Percentiles rank a stretch among this genome's conserved stretches.
These are phyloP conservation scores for Solanum ossicruentum DNA, from an alignment of 257 asterid genomes.

Conservation along the genomic window DNA sequence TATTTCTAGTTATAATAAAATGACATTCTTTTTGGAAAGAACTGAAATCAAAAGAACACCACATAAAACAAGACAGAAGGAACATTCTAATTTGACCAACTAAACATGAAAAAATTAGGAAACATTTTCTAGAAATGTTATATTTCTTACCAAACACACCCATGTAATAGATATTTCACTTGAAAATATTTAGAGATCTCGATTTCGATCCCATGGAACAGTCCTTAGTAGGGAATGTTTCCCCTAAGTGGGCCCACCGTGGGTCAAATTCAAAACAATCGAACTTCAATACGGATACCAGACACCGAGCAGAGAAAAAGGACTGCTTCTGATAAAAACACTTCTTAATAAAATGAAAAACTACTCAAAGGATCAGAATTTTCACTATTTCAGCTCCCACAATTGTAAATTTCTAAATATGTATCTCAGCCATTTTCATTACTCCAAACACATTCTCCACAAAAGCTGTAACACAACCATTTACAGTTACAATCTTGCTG, in stretches of 20 bases:
- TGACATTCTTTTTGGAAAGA: too few relatives aligned
- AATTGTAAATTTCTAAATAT: not conserved
- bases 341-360: not conserved
- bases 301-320: not conserved
- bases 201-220: not conserved
- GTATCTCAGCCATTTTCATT: not conserved
- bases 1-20: too few relatives aligned
- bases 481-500: not conserved
- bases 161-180: not conserved
- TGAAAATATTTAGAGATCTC: not conserved
- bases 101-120: too few relatives aligned
- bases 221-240: not conserved
- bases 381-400: not conserved
- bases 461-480: not conserved
- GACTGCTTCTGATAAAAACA: not conserved
- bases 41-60: too few relatives aligned
- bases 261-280: too few relatives aligned
- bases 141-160: too few relatives aligned
- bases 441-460: not conserved
- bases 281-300: not conserved
- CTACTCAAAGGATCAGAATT: not conserved
- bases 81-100: too few relatives aligned
- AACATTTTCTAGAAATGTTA: too few relatives aligned
- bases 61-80: too few relatives aligned
- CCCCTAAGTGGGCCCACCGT: not conserved